Conservation (phyloP, 2,329 filamentous ascomycete genomes). For the Fusarium nygamai region DNA sequence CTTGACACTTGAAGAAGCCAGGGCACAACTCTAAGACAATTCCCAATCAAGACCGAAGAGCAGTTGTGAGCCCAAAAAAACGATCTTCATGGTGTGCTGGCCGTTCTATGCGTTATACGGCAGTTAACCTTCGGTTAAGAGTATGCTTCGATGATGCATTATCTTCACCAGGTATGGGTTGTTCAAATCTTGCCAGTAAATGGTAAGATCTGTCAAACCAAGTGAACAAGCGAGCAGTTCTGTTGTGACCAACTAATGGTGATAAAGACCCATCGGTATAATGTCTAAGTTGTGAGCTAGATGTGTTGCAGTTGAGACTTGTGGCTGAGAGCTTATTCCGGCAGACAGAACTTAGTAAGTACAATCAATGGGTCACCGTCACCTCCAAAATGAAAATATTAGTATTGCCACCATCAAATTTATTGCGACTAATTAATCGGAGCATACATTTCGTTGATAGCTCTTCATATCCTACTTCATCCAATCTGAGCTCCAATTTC, state of each 20-base stretch:
- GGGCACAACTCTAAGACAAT: neutral
- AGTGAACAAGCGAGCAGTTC: neutral
- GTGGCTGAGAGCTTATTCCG: no score
- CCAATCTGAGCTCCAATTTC: neutral
- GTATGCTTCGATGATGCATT: neutral
- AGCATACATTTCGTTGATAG: neutral
- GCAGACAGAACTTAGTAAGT: no score
- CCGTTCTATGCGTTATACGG: neutral
- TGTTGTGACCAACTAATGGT: neutral
- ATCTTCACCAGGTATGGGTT: neutral
- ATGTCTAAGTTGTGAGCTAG: no score
- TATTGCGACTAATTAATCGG: neutral
- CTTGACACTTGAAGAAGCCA: neutral
- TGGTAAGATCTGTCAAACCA: neutral
- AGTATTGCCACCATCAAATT: neutral
- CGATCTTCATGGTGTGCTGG: neutral
- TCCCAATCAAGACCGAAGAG: neutral
- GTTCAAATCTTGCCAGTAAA: neutral
- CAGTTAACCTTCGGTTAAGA: accelerated
- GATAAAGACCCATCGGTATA: no score
- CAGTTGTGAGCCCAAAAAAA: neutral
- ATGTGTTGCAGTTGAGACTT: no score
- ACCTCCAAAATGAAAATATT: accelerated
- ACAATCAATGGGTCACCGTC: neutral
- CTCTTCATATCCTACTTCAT: neutral